Conservation (phyloP, 371 early-diverging fungal species). For the Mortierella sp. region DNA sequence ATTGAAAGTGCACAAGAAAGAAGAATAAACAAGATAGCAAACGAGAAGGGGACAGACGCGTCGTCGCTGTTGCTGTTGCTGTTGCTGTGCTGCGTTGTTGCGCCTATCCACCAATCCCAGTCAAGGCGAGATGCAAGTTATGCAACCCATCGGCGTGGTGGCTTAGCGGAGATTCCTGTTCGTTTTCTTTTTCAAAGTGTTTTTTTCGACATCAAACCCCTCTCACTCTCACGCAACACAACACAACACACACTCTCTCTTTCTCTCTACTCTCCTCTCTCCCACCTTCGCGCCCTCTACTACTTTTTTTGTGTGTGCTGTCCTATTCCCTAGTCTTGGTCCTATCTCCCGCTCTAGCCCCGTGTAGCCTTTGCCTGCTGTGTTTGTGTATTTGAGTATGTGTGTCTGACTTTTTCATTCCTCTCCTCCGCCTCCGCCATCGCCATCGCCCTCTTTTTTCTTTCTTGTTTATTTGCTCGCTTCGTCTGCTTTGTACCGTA, state of each 20-base stretch:
- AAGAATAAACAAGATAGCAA: not conserved
- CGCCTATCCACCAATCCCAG: no score
- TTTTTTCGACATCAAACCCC: not conserved
- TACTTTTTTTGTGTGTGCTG: conserved; percentile 12
- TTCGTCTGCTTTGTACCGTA: not conserved
- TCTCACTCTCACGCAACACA: not conserved
- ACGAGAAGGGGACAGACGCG: not conserved
- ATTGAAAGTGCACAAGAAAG: not conserved
- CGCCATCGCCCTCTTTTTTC: not conserved
- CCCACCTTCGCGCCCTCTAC: not conserved
- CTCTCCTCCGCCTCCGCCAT: not conserved
- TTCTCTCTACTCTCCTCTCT: not conserved
- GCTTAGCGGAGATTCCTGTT: not conserved
- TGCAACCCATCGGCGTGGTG: not conserved
- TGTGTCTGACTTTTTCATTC: not conserved
- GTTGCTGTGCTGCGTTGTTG: not conserved
- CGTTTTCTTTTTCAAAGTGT: not conserved
- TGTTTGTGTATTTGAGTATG: conserved; percentile 3
- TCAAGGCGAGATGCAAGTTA: not conserved
- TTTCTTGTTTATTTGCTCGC: not conserved
- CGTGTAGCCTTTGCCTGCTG: not conserved
- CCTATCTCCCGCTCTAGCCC: not conserved
- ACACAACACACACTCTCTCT: not conserved
- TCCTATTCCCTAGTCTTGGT: not conserved
- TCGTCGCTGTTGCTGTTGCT: not conserved